A percentile compares a stretch with the other conserved stretches of the same genome.
phyloP scores from a whole-genome alignment of 176 grass and related monocot species.

The Miscanthus lutarioriparius region DNA sequence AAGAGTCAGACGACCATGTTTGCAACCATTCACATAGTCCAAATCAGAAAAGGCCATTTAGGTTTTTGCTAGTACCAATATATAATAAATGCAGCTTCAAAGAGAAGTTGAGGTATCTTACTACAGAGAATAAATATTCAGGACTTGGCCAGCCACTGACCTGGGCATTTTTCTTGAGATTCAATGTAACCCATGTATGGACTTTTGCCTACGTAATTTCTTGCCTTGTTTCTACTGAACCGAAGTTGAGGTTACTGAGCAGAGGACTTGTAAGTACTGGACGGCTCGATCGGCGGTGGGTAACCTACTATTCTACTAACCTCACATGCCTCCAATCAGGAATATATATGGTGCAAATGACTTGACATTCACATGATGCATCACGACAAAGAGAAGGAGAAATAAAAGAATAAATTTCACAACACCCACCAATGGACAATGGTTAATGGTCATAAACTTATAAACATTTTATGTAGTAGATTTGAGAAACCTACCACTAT shows the following conservation, averaged over 20 bases:
- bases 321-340: slow-evolving; percentile 18
- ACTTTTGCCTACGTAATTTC: background rate
- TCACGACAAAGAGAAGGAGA: background rate
- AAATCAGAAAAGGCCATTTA: background rate
- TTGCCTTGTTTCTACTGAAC: background rate
- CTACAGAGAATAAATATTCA: background rate
- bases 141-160: background rate
- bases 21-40: background rate
- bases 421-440: background rate
- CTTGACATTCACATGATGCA: slow-evolving; percentile 30
- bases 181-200: background rate
- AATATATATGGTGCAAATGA: background rate
- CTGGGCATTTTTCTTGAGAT: background rate
- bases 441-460: too few relatives aligned
- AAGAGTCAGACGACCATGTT: background rate
- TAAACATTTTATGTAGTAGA: too few relatives aligned
- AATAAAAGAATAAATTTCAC: background rate
- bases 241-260: background rate
- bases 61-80: background rate
- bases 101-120: background rate
- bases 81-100: background rate
- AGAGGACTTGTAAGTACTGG: background rate
- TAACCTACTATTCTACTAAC: background rate
- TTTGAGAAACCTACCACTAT: too few relatives aligned
- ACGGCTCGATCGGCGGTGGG: background rate